Base-by-base conservation (phyloP, 2,329 filamentous ascomycete species). In the Hypomyces rosellus region DNA sequence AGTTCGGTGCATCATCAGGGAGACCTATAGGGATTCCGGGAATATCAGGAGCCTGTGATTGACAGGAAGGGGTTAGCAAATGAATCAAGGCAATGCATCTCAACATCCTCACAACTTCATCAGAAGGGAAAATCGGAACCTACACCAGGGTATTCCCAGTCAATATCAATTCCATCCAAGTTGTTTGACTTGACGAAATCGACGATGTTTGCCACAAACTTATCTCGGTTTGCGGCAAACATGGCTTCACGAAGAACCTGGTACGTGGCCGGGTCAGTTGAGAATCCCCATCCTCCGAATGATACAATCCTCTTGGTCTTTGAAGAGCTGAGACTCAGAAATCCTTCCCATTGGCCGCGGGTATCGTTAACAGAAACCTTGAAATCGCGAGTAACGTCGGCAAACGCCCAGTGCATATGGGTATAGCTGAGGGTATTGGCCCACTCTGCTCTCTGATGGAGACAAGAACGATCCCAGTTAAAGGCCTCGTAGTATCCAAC, bases 161-260 rank as follows among this genome's bases (percentile, higher is more conserved):
- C 72, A 39, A 74, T 58, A 41, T 75, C 72, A 9, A 75, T 59
- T 0, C 74, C 73, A 43, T 75, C 72, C 0, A 76, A 55, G 3
- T 59, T 57, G 20, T 73, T 38, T 33, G 74, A 39, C 16, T 67
- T 56, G 45, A 76, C 18, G 57, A 76, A 68, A 39, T 69, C 46
- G 49, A 62, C 59, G 36, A 69, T 45, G 52, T 69, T 67, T 25
- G 58, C 52, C n/a, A 63, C 56, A 50, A 75, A 62, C 3, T 11
- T 59, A 11, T 57, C 49, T 0, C 68, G 60, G 45, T 75, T 74
- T 1, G 48, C 15, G 1, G 61, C 45, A 40, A 14, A 54, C 5
- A 59, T 58, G 6, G 55, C 61, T 6, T 52, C 45, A 0, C 61
- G 60, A 18, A 62, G 57, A 12, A 62, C 54, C 6, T 55, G 18